phyloP scores from a whole-genome alignment of 2,329 filamentous ascomycete species.

The Epichloe glyceriae region DNA sequence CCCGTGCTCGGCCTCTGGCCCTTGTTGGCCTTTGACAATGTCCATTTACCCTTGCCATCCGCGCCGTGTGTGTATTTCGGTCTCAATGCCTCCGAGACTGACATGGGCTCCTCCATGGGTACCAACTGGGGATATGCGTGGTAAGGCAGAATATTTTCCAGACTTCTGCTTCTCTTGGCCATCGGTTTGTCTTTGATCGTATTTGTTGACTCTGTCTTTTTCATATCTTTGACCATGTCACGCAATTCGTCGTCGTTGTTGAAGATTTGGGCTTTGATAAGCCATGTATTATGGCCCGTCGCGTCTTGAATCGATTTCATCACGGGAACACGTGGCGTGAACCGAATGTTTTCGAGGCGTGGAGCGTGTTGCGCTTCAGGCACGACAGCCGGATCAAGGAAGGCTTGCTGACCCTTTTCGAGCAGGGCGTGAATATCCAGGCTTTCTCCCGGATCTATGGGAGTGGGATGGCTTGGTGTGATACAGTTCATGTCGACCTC shows the following conservation, averaged over 20 bases:
- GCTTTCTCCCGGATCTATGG: slow-evolving; percentile 75
- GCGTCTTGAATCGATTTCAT: slow-evolving; percentile 57
- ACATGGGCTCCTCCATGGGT: slow-evolving; percentile 23
- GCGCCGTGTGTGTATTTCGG: slow-evolving; percentile 10
- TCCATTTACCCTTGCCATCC: slow-evolving; percentile 14
- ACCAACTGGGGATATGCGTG: slow-evolving; percentile 19
- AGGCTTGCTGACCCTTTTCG: slow-evolving; percentile 54
- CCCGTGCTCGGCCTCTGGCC: slow-evolving; percentile 14
- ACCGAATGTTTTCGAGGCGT: slow-evolving; percentile 47
- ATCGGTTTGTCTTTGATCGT: slow-evolving; percentile 13
- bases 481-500: slow-evolving; percentile 97
- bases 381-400: slow-evolving; percentile 50
- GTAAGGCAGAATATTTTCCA: slow-evolving; percentile 25
- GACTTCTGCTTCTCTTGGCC: slow-evolving; percentile 13
- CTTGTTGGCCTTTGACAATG: slow-evolving; percentile 14
- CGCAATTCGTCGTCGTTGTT: slow-evolving; percentile 60
- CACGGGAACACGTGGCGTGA: slow-evolving; percentile 60
- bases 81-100: slow-evolving; percentile 21
- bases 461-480: slow-evolving; percentile 68
- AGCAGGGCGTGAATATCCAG: slow-evolving; percentile 73
- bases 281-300: slow-evolving; percentile 37
- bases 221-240: slow-evolving; percentile 53
- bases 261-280: slow-evolving; percentile 76
- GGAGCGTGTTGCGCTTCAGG: slow-evolving; percentile 42
- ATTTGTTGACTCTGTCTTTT: slow-evolving; percentile 19